phyloP scores from a whole-genome alignment of 345 rosid genomes.

The Ailanthus altissimus region DNA sequence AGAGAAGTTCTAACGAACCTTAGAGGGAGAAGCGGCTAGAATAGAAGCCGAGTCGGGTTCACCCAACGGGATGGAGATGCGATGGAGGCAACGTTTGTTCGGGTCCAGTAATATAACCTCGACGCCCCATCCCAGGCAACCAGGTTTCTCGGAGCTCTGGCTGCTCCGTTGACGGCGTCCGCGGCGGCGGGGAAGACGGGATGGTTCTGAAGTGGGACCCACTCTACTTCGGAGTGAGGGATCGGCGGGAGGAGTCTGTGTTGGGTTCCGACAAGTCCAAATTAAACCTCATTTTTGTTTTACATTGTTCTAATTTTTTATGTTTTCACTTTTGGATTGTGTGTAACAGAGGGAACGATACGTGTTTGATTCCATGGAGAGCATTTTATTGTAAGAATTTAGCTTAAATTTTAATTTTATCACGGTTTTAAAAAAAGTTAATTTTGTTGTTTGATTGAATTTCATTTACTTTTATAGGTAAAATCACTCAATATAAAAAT shows the following conservation, averaged over 20 bases:
- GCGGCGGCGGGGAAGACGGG: slow-evolving; percentile 57
- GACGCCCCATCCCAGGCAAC: slow-evolving; percentile 92
- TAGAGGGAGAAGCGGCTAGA: slow-evolving; percentile 77
- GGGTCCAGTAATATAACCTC: slow-evolving; percentile 74
- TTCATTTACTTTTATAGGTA: no score
- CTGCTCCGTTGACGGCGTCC: slow-evolving; percentile 24
- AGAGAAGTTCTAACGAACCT: slow-evolving; percentile 38
- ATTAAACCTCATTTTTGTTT: slow-evolving; percentile 54
- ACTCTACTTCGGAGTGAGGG: slow-evolving; percentile 54
- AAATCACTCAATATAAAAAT: no score
- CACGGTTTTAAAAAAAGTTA: no score
- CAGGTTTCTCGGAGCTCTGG: slow-evolving; percentile 48
- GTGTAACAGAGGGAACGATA: no score
- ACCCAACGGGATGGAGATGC: slow-evolving; percentile 78
- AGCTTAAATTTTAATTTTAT: no score
- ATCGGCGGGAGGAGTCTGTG: slow-evolving; percentile 34
- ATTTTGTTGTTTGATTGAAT: no score
- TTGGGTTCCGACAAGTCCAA: slow-evolving; percentile 44
- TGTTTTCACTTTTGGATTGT: not conserved
- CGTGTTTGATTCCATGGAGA: not conserved
- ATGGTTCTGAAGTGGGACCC: slow-evolving; percentile 78
- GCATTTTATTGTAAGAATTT: no score
- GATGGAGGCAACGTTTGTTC: slow-evolving; percentile 55
- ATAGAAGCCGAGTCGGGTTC: slow-evolving; percentile 81
- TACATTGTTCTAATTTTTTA: not conserved